Evolutionary conservation across 495 filamentous ascomycete species (phyloP).

Genomic region (Rhizodiscina lignyota): DNA sequence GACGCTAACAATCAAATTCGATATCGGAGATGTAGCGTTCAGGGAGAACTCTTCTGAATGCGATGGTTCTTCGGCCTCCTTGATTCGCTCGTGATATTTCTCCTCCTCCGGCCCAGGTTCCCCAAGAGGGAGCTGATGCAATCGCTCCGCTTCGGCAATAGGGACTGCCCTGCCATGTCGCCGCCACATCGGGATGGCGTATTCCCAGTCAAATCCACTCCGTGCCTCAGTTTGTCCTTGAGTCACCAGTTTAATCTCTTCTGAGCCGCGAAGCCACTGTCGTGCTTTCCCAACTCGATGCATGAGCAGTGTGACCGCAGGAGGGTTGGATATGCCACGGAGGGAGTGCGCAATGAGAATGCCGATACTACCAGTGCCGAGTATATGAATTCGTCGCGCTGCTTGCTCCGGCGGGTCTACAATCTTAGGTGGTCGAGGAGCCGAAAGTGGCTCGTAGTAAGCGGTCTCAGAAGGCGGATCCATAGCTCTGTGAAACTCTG

Average conservation of each 20-base stretch:
- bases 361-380: constrained; percentile 42
- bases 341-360: constrained; percentile 44
- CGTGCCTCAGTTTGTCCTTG: constrained; percentile 20
- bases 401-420: no score
- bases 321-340: constrained; percentile 35
- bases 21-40: constrained; percentile 31
- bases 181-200: constrained; percentile 10
- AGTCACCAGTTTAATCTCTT: constrained; percentile 22
- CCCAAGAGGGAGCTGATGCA: not conserved
- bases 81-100: not conserved
- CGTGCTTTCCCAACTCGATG: constrained; percentile 25
- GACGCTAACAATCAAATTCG: constrained; percentile 60
- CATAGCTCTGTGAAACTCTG: no score
- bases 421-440: no score
- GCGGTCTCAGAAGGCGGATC: no score
- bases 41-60: not conserved
- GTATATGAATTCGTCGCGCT: constrained; percentile 39
- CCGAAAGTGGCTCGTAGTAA: no score
- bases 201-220: constrained; percentile 35
- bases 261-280: constrained; percentile 17
- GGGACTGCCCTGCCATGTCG: constrained; percentile 8
- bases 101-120: not conserved
- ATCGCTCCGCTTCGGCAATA: no score
- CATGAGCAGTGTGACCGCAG: constrained; percentile 40
- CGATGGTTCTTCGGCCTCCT: not conserved